Evolutionary conservation across 306 rosid genomes (phyloP).

Genomic region (Amphicarpaea edgeworthii): DNA sequence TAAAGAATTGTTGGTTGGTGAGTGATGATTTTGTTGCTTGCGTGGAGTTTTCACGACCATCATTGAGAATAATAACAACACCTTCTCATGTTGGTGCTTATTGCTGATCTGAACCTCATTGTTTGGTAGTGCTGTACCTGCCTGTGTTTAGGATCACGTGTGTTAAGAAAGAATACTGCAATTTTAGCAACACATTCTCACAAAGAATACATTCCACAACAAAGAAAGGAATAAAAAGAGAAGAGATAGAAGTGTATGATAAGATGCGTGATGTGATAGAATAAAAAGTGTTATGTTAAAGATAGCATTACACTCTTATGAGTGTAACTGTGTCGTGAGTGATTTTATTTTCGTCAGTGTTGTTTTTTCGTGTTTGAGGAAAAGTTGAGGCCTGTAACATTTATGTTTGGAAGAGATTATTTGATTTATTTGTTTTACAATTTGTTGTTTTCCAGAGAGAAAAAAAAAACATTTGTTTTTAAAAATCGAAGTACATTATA

Average conservation of each 20-base stretch:
- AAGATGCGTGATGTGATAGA: neutral
- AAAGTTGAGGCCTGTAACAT: neutral
- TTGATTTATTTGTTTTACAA: neutral
- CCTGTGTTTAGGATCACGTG: neutral
- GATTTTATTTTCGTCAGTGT: neutral
- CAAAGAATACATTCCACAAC: neutral
- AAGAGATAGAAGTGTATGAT: neutral
- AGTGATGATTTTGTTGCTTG: slow-evolving; percentile 51
- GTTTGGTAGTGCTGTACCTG: neutral
- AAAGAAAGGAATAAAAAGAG: neutral
- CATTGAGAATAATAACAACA: slow-evolving; percentile 61
- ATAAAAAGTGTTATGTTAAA: neutral
- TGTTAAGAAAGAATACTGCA: neutral
- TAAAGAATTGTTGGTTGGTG: slow-evolving; percentile 56
- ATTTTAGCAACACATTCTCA: neutral
- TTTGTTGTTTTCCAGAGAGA: neutral
- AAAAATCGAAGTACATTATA: neutral
- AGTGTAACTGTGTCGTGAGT: neutral
- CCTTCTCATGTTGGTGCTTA: slow-evolving; percentile 52
- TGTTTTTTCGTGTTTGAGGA: neutral
- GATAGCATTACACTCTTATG: neutral
- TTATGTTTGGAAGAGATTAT: neutral
- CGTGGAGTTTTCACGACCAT: slow-evolving; percentile 59
- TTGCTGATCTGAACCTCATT: slow-evolving; percentile 38
- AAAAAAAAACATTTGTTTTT: neutral